These are phyloP conservation scores for Podaxis sp. DNA, from an alignment of 768 basidiomycete species.

Conservation along the genomic window DNA sequence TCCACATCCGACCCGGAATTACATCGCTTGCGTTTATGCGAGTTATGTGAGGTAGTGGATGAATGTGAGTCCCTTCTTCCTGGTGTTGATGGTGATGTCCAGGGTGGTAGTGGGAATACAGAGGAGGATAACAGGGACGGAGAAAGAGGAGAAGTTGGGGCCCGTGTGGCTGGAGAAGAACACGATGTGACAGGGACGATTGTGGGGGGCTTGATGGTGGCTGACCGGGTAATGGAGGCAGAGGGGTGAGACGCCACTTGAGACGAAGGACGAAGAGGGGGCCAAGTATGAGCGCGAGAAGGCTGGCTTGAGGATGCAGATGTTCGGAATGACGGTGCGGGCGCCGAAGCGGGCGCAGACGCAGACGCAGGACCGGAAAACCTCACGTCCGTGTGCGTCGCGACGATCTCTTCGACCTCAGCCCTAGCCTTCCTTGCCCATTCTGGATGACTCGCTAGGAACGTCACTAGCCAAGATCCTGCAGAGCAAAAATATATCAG, in stretches of 20 bases:
- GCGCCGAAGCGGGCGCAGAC: background rate
- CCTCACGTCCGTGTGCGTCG: constrained; percentile 29
- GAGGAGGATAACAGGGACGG: background rate
- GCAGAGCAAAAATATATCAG: constrained; percentile 10
- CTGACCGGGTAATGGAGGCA: background rate
- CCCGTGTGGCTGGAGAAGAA: background rate
- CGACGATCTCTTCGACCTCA: constrained; percentile 59
- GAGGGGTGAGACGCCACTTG: constrained; percentile 11
- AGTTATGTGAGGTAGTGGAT: constrained; percentile 1
- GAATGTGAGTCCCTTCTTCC: background rate
- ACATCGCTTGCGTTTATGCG: constrained; percentile 14
- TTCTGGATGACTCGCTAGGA: constrained; percentile 62
- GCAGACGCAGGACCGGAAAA: background rate
- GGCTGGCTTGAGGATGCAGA: background rate
- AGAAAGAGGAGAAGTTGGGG: background rate
- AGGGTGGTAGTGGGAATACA: background rate
- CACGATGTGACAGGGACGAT: constrained; percentile 10
- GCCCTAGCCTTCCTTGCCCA: constrained; percentile 61
- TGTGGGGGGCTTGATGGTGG: constrained; percentile 17
- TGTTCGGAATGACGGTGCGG: background rate
- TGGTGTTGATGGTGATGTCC: background rate
- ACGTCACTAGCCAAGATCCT: constrained; percentile 77
- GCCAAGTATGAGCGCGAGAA: background rate
- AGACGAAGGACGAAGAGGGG: constrained; percentile 18
- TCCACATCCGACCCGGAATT: constrained; percentile 11